Evolutionary conservation across 1,139 yeast genomes (phyloP).

Genomic region (Protomyces lactucae-debilis): DNA sequence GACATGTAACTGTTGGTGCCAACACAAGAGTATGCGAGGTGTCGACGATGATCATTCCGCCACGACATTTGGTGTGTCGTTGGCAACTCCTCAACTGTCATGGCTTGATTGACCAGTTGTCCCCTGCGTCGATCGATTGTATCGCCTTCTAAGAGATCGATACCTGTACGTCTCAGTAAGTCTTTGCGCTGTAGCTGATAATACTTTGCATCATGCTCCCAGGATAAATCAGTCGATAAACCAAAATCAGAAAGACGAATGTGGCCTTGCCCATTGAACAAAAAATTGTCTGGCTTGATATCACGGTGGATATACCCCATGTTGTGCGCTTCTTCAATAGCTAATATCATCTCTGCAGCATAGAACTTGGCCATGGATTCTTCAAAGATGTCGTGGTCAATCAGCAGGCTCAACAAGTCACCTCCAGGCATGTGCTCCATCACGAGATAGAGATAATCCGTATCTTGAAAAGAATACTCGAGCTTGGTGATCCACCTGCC

Average conservation of each 20-base stretch:
- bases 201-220: slow-evolving; percentile 52
- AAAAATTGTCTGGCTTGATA: slow-evolving; percentile 66
- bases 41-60: slow-evolving; percentile 20
- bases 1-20: slow-evolving; percentile 97
- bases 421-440: slow-evolving; percentile 98
- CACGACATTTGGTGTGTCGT: slow-evolving; percentile 21
- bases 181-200: slow-evolving; percentile 26
- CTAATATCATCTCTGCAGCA: slow-evolving; percentile 77
- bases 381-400: slow-evolving; percentile 69
- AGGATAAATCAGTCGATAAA: slow-evolving; percentile 52
- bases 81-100: background rate
- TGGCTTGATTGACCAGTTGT: background rate
- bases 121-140: slow-evolving; percentile 27
- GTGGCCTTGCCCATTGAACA: slow-evolving; percentile 76
- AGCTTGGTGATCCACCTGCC: slow-evolving; percentile 25
- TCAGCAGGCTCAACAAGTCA: slow-evolving; percentile 71
- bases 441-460: slow-evolving; percentile 80
- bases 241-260: slow-evolving; percentile 83
- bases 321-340: slow-evolving; percentile 75
- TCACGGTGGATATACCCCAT: slow-evolving; percentile 82
- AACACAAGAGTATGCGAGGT: slow-evolving; percentile 55
- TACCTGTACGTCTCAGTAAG: slow-evolving; percentile 25
- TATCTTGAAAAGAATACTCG: slow-evolving; percentile 26
- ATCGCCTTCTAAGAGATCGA: slow-evolving; percentile 20
- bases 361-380: slow-evolving; percentile 85